These are phyloP conservation scores for Metschnikowia cubensis DNA, from an alignment of 805 yeast genomes.

Conservation along the genomic window DNA sequence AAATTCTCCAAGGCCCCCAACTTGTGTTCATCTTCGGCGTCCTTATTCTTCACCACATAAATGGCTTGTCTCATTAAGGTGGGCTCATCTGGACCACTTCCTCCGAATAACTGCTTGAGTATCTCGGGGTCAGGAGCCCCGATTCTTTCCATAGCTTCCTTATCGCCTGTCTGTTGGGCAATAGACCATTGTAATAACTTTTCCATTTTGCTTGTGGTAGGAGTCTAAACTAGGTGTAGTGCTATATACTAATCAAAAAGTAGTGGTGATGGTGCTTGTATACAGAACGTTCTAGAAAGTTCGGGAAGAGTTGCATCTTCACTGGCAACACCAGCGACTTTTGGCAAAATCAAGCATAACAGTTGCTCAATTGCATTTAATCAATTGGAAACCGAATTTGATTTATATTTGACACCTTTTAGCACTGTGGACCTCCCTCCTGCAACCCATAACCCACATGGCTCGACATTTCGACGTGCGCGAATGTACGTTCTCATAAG, in stretches of 20 bases:
- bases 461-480: not conserved
- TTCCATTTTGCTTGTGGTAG: conserved; percentile 55
- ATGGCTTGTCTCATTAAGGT: conserved; percentile 80
- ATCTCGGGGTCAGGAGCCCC: conserved; percentile 79
- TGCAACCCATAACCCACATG: not conserved
- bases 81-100: conserved; percentile 75
- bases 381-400: not conserved
- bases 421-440: not conserved
- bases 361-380: no score
- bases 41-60: conserved; percentile 52
- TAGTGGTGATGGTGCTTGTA: conserved; percentile 4
- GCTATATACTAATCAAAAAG: not conserved
- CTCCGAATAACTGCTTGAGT: conserved; percentile 68
- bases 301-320: conserved; percentile 8
- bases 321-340: not conserved
- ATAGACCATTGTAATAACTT: conserved; percentile 90
- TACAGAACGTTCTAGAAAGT: conserved; percentile 17
- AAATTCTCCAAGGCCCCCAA: conserved; percentile 82
- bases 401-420: not conserved
- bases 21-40: conserved; percentile 58
- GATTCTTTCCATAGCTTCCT: conserved; percentile 57
- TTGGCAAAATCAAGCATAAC: no score
- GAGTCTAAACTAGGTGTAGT: not conserved
- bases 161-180: conserved; percentile 68
- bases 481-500: not conserved